A percentile compares a stretch with the other conserved stretches of the same genome.
Conservation (phyloP, 352 stramenopile species). For the Phytophthora fragariae region DNA sequence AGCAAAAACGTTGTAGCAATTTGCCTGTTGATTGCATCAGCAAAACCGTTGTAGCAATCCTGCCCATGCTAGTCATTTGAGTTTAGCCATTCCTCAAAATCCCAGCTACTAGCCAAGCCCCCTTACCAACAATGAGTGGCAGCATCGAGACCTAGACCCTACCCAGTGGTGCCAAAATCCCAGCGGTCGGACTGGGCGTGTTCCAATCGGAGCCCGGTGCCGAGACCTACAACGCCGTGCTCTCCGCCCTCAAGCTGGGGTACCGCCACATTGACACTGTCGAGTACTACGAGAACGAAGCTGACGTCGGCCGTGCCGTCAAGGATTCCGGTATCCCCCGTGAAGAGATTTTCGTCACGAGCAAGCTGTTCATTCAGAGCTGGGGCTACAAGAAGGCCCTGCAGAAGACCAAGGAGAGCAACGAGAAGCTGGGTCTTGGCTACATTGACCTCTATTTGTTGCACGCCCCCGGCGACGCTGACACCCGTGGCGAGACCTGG, state of each 20-base stretch:
- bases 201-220: conserved; percentile 56
- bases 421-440: conserved; percentile 71
- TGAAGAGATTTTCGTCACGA: conserved; percentile 87
- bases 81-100: conserved; percentile 22
- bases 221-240: conserved; percentile 68
- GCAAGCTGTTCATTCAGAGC: conserved; percentile 67
- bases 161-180: conserved; percentile 55
- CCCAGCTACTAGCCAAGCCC: conserved; percentile 10
- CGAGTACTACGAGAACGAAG: conserved; percentile 85
- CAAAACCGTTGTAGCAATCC: background rate
- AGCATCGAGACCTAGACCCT: conserved; percentile 46
- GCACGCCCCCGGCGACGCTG: conserved; percentile 61
- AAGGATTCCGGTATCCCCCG: conserved; percentile 75
- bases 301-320: conserved; percentile 77
- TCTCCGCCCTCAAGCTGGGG: conserved; percentile 66
- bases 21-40: too few species aligned
- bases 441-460: conserved; percentile 89
- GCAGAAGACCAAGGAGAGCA: conserved; percentile 52
- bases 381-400: conserved; percentile 70
- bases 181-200: conserved; percentile 57
- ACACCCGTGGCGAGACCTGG: conserved; percentile 56
- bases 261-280: conserved; percentile 93
- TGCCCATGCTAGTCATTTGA: background rate
- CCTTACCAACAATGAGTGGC: background rate
- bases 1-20: background rate